Evolutionary conservation across 352 stramenopile species (phyloP).

Genomic region (Phytopythium kandeliae): DNA sequence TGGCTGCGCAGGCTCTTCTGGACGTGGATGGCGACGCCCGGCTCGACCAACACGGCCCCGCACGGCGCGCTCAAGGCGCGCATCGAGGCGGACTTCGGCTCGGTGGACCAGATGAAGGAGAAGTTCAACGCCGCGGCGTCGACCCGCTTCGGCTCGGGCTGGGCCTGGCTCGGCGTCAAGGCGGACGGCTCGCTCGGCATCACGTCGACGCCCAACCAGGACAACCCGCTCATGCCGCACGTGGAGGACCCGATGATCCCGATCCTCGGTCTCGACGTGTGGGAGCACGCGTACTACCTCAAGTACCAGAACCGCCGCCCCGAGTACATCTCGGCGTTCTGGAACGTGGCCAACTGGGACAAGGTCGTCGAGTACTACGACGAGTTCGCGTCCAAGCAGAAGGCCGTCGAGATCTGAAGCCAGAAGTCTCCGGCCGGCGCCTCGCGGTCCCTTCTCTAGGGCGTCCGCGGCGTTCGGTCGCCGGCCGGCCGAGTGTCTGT

Average conservation of each 20-base stretch:
- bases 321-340: constrained; percentile 97
- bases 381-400: constrained; percentile 80
- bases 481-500: neutral
- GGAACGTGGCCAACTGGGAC: constrained; percentile 97
- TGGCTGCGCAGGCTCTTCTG: constrained; percentile 74
- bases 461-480: no score
- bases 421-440: constrained; percentile 10
- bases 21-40: constrained; percentile 87
- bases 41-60: constrained; percentile 76
- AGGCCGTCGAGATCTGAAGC: constrained; percentile 81
- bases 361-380: constrained; percentile 92
- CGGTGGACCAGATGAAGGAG: constrained; percentile 84
- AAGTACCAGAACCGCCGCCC: constrained; percentile 96
- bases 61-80: constrained; percentile 70
- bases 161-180: constrained; percentile 87
- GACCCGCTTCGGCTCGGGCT: constrained; percentile 88
- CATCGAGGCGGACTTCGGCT: constrained; percentile 90
- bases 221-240: constrained; percentile 84
- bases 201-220: constrained; percentile 95
- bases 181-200: constrained; percentile 91
- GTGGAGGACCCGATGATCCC: constrained; percentile 82
- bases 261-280: constrained; percentile 94
- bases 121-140: constrained; percentile 87
- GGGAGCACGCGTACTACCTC: constrained; percentile 96
- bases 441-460: constrained; percentile 13